A percentile compares a stretch with the other conserved stretches of the same genome.
Conservation (phyloP, 2,329 filamentous ascomycete species). For the Pestalotiopsis sp. region DNA sequence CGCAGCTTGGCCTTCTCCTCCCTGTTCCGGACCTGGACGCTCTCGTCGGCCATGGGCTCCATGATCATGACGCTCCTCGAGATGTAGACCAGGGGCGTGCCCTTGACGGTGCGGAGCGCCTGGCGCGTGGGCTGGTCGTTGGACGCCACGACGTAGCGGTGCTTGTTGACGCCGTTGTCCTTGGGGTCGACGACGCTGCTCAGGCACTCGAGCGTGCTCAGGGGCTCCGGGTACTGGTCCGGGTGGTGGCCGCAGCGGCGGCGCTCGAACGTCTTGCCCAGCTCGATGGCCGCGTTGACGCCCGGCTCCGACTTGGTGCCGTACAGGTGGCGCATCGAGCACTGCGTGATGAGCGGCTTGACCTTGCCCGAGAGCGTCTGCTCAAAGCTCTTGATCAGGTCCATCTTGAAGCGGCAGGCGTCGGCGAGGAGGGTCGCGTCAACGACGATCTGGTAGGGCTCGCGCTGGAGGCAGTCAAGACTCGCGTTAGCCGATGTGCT, state of each 20-base stretch:
- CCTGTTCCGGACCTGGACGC: constrained; percentile 62
- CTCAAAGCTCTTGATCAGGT: constrained; percentile 75
- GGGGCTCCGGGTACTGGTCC: constrained; percentile 70
- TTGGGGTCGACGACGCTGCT: constrained; percentile 79
- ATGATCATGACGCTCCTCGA: constrained; percentile 78
- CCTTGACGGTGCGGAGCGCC: constrained; percentile 66
- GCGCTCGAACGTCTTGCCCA: constrained; percentile 76
- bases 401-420: constrained; percentile 85
- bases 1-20: constrained; percentile 78
- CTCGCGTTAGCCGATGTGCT: neutral
- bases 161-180: constrained; percentile 70
- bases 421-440: constrained; percentile 86
- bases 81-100: constrained; percentile 79
- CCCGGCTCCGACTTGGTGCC: constrained; percentile 57
- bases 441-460: constrained; percentile 83
- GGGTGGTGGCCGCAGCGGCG: constrained; percentile 79
- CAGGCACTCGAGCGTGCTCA: constrained; percentile 72
- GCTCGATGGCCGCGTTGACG: constrained; percentile 64
- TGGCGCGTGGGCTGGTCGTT: constrained; percentile 69
- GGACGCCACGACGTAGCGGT: constrained; percentile 77
- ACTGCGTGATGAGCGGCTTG: constrained; percentile 82
- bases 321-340: constrained; percentile 80
- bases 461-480: neutral
- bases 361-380: constrained; percentile 85
- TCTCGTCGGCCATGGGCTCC: constrained; percentile 74